Percentiles rank a stretch among this genome's conserved stretches.
Conservation (phyloP, 345 rosid species). For the Camelina neglecta region DNA sequence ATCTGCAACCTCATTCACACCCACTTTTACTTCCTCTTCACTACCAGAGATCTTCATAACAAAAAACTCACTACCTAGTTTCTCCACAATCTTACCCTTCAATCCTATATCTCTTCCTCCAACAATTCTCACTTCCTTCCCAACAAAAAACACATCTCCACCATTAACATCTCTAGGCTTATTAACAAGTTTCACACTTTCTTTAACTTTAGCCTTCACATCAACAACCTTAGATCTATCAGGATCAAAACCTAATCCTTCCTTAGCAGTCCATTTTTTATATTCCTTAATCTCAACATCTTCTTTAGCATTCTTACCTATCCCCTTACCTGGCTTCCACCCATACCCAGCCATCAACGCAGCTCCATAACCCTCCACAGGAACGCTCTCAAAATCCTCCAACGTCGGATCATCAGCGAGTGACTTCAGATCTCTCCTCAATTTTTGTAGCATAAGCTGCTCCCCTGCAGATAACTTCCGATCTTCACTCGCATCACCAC, state of each 20-base stretch:
- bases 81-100: slow-evolving; percentile 62
- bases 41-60: slow-evolving; percentile 53
- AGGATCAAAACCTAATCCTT: slow-evolving; percentile 60
- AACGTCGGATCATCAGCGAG: slow-evolving; percentile 70
- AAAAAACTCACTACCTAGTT: slow-evolving; percentile 34
- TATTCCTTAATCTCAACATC: slow-evolving; percentile 69
- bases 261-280: slow-evolving; percentile 55
- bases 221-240: slow-evolving; percentile 31
- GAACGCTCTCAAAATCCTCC: slow-evolving; percentile 69
- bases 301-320: slow-evolving; percentile 77
- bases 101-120: slow-evolving; percentile 56
- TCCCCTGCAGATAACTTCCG: slow-evolving; percentile 43
- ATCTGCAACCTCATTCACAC: slow-evolving; percentile 57
- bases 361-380: slow-evolving; percentile 77
- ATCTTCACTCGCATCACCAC: slow-evolving; percentile 1
- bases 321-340: slow-evolving; percentile 81
- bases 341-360: slow-evolving; percentile 87
- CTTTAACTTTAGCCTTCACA: slow-evolving; percentile 27
- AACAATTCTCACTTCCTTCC: slow-evolving; percentile 68
- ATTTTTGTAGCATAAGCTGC: slow-evolving; percentile 51
- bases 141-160: slow-evolving; percentile 50
- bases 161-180: slow-evolving; percentile 22
- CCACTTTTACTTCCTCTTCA: slow-evolving; percentile 53
- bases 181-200: slow-evolving; percentile 4
- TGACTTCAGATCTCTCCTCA: slow-evolving; percentile 55